Evolutionary conservation across 2,329 filamentous ascomycete genomes (phyloP), one percentile per base, ranked within the genome.

Genomic region (Exophiala mesophila): DNA sequence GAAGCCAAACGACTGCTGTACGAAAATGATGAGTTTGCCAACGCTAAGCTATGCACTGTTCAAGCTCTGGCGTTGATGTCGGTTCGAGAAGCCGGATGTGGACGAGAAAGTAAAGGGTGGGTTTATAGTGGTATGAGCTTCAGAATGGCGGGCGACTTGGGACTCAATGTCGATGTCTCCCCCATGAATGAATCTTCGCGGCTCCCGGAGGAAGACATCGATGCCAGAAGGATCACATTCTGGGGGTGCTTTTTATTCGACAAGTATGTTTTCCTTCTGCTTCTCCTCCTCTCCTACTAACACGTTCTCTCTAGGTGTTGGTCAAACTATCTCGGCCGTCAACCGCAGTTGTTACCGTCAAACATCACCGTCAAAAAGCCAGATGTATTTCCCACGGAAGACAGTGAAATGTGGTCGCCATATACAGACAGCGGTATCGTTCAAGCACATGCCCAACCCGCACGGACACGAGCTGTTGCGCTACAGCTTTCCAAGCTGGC

Each of bases 241-340:
- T 97, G 92, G 92, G 92, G 92, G 5, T 96, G 89, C 62, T 97
- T 92, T 63, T 68, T 95, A n/a, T 94, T 97, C 62, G 92, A 98
- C 69, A 97, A 96, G 73, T 78, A 58, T 50, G 70, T 24, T 7
- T 23, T 16, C 29, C 36, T 12, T 21, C n/a, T 19, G 23, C 12
- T 15, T 31, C 31, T 36, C 33, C 29, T 33, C 24, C 23, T 15
- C 30, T 34, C 31, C 35, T 20, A 19, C 31, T 39, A 10, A 41
- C 54, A 57, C 51, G 58, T 38, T 29, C 12, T 21, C 40, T 12
- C 17, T 44, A 78, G 76, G 55, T 94, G 88, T 63, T 97, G 90
- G 89, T 95, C 89, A 36, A 97, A 96, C 62, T 97, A 97, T 56
- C 77, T 97, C 18, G 90, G 92, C 35, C 83, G 92, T 31, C 73